Percentiles rank a stretch among this genome's conserved stretches.
Evolutionary conservation across 805 yeast genomes (phyloP).

Genomic region (Yarrowia sp.): DNA sequence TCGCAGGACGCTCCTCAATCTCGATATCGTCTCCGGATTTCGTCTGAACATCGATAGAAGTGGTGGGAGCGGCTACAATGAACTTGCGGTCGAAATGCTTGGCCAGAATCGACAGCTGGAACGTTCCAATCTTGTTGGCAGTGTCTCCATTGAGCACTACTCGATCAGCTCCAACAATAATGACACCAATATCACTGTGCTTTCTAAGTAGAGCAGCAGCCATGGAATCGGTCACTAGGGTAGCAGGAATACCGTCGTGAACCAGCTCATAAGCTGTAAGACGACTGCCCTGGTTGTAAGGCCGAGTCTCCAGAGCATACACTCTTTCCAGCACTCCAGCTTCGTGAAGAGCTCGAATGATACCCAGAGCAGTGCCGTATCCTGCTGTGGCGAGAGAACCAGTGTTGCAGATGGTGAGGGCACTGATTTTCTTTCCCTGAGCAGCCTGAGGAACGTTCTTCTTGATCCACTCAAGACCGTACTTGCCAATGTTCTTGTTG

Average conservation of each 20-base stretch:
- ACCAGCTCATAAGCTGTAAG: conserved; percentile 88
- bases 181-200: conserved; percentile 71
- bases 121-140: conserved; percentile 95
- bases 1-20: conserved; percentile 83
- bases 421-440: conserved; percentile 59
- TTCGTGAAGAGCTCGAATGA: conserved; percentile 65
- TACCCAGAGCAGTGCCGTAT: conserved; percentile 94
- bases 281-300: conserved; percentile 94
- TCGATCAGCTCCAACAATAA: conserved; percentile 94
- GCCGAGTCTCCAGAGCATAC: conserved; percentile 90
- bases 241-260: conserved; percentile 82
- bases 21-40: conserved; percentile 68
- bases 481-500: conserved; percentile 72
- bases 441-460: conserved; percentile 45
- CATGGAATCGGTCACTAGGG: conserved; percentile 88
- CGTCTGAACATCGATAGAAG: conserved; percentile 76
- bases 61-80: conserved; percentile 92
- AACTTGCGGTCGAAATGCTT: conserved; percentile 69
- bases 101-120: conserved; percentile 76
- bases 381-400: conserved; percentile 98
- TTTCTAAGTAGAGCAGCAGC: conserved; percentile 68
- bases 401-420: conserved; percentile 90
- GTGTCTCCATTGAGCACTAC: conserved; percentile 92
- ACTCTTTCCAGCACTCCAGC: conserved; percentile 61
- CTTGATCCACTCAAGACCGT: conserved; percentile 71